Evolutionary conservation across 1,284 basidiomycete species (phyloP), one percentile per base, ranked within the genome.

Genomic region (Naganishia liquefaciens): DNA sequence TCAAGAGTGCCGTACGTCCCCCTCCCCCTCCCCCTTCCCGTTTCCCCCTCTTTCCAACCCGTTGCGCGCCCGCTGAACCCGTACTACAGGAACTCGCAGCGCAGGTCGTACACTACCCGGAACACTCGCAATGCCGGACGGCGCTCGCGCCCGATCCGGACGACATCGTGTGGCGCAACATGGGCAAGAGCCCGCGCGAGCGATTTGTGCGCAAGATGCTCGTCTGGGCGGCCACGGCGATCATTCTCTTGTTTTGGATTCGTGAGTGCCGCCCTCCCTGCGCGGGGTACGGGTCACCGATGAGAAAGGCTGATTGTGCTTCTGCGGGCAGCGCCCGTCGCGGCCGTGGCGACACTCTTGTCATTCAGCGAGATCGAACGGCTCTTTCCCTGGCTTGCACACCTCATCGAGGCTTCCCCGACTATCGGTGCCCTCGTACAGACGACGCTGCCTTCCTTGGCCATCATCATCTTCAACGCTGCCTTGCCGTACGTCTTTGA

Each of bases 131-230:
- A 73, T 83, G 85, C 57, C 80, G 82, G 15, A 92, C 91, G 2
- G 83, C 83, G 53, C 85, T 85, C 5, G 94, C 95, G 0, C 94
- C 93, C 0, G 95, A 99, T 75, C 95, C 95, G 10, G 85, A 95
- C 50, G 95, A 99, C 76, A 90, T 99, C 65, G 86, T 97, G 21
- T 99, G 95, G 96, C 83, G 86, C 47, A 94, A 92, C 72, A 88
- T 98, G 79, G 82, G 85, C 1, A 85, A 88, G 64, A 84, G 88
- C 0, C 78, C 82, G 4, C 75, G 82, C 39, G 80, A 84, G 39
- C 79, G 85, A 13, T 82, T 85, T 51, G 82, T 86, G 5, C 85
- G 92, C 23, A 85, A 89, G 61, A 67, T 87, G 27, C 74, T 93
- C 10, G 88, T 93, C 2, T 80, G 91, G 30, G 83, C 75, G 5